These are phyloP conservation scores for Noccaea bulbosa DNA, from an alignment of 345 rosid genomes.

Conservation along the genomic window DNA sequence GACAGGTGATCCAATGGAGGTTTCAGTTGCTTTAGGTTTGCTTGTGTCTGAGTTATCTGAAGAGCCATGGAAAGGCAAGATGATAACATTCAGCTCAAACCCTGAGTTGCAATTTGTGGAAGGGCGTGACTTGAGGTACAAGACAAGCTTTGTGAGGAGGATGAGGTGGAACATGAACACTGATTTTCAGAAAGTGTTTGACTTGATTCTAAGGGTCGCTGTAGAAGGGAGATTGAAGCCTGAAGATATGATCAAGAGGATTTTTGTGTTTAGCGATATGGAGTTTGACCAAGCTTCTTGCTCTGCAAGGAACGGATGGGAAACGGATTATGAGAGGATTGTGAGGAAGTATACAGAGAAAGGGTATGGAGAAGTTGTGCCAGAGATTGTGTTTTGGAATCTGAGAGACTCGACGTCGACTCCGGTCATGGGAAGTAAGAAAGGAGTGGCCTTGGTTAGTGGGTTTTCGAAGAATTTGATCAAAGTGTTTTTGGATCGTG, in stretches of 20 bases:
- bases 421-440: slow-evolving; percentile 48
- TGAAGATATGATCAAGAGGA: slow-evolving; percentile 59
- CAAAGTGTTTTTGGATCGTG: slow-evolving; percentile 55
- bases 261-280: slow-evolving; percentile 76
- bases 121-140: slow-evolving; percentile 42
- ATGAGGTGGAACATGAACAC: slow-evolving; percentile 49
- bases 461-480: slow-evolving; percentile 72
- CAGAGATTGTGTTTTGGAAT: slow-evolving; percentile 73
- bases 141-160: slow-evolving; percentile 45
- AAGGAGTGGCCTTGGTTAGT: slow-evolving; percentile 63
- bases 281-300: slow-evolving; percentile 55
- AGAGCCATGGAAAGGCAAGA: slow-evolving; percentile 69
- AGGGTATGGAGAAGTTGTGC: slow-evolving; percentile 57
- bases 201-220: slow-evolving; percentile 54
- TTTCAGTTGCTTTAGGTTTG: slow-evolving; percentile 60
- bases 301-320: too few species aligned
- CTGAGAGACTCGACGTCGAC: slow-evolving; percentile 56
- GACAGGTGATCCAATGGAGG: slow-evolving; percentile 56
- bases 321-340: slow-evolving; percentile 24
- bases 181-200: slow-evolving; percentile 58
- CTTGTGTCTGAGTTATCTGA: slow-evolving; percentile 55
- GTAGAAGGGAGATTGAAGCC: slow-evolving; percentile 49
- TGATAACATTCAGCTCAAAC: slow-evolving; percentile 52
- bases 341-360: slow-evolving; percentile 48
- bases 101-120: slow-evolving; percentile 50